These are phyloP conservation scores for Verticillium isaacii DNA, from an alignment of 2,329 filamentous ascomycete species.

Conservation along the genomic window DNA sequence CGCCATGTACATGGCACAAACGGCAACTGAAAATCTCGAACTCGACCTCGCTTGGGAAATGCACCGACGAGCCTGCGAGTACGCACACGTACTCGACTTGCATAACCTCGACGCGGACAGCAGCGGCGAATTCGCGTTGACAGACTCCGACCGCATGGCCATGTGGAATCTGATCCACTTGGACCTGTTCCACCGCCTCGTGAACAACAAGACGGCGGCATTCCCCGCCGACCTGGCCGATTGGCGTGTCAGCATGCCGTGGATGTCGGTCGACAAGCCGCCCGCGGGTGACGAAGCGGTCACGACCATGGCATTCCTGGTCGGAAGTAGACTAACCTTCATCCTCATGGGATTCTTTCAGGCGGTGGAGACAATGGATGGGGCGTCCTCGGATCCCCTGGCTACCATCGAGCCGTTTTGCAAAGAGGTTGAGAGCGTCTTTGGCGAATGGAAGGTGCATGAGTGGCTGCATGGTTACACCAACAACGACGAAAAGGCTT, in stretches of 20 bases:
- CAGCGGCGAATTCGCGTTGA: background rate
- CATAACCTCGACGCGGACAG: background rate
- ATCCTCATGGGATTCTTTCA: background rate
- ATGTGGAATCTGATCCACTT: background rate
- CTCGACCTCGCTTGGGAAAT: background rate
- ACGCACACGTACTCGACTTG: background rate
- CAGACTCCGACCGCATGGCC: conserved; percentile 10
- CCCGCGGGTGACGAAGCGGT: background rate
- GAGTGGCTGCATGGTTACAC: too few species aligned
- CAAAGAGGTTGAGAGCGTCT: too few species aligned
- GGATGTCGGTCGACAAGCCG: background rate
- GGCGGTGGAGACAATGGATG: too few species aligned
- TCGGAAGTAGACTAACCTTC: background rate
- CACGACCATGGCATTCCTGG: background rate
- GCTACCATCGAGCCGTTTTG: too few species aligned
- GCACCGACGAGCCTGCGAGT: background rate
- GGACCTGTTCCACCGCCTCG: background rate
- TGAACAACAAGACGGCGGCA: background rate
- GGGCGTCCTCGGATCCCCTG: too few species aligned
- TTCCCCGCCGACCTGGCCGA: background rate
- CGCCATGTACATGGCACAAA: conserved; percentile 14
- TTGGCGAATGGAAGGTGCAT: too few species aligned
- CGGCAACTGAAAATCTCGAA: conserved; percentile 22
- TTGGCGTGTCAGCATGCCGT: background rate
- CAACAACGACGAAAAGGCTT: too few species aligned